These are phyloP conservation scores for Polyrhizophydium stewartii DNA, from an alignment of 371 early-diverging fungal species.

Conservation along the genomic window DNA sequence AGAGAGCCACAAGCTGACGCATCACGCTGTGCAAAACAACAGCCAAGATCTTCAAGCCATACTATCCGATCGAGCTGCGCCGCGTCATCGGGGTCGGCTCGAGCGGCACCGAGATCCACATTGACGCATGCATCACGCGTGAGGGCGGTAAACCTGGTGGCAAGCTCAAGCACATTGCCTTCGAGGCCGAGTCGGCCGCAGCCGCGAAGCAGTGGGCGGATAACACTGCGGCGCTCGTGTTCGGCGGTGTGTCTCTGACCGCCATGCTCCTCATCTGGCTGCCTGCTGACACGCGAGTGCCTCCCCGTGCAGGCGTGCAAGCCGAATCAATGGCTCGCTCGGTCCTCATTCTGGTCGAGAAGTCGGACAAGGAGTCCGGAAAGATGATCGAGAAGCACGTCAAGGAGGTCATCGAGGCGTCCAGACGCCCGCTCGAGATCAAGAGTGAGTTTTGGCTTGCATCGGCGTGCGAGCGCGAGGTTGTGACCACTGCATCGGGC, in stretches of 20 bases:
- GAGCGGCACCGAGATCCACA: conserved; percentile 16
- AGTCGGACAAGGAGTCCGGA: conserved; percentile 34
- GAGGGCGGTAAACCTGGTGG: conserved; percentile 32
- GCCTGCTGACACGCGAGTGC: too few relatives aligned
- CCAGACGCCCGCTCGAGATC: conserved; percentile 23
- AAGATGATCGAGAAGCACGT: conserved; percentile 43
- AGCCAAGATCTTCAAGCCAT: conserved; percentile 30
- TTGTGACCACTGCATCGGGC: too few relatives aligned
- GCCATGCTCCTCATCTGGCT: not conserved
- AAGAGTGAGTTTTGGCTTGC: conserved; percentile 35
- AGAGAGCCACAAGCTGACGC: not conserved
- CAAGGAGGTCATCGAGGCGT: conserved; percentile 35
- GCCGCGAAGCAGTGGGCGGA: conserved; percentile 25
- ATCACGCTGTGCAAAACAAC: not conserved
- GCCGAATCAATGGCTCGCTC: conserved; percentile 6
- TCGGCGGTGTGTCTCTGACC: conserved; percentile 25
- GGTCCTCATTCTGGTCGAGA: conserved; percentile 41
- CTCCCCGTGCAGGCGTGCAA: not conserved
- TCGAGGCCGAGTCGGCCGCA: conserved; percentile 16
- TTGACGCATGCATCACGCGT: conserved; percentile 30
- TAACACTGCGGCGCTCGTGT: conserved; percentile 22
- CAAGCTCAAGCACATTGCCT: conserved; percentile 33
- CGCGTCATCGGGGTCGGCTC: conserved; percentile 25
- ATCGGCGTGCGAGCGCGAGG: too few relatives aligned
- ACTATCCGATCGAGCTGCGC: conserved; percentile 33